These are phyloP conservation scores for Colletotrichum agaves DNA, from an alignment of 2,329 filamentous ascomycete species.

Conservation along the genomic window DNA sequence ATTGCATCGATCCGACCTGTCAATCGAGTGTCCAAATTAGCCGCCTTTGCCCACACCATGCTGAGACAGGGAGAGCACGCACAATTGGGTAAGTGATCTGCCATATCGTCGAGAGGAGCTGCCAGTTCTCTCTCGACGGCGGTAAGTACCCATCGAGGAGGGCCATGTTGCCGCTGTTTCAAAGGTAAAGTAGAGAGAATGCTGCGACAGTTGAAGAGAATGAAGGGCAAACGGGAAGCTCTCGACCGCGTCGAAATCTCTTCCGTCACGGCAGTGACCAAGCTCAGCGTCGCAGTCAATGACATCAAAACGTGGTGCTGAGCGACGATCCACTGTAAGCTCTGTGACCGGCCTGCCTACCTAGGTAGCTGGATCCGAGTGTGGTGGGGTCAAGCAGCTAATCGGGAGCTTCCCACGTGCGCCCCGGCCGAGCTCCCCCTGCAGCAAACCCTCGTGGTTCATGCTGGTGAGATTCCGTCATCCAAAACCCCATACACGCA, in stretches of 20 bases:
- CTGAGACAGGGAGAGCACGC: constrained; percentile 39
- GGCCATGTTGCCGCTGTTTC: constrained; percentile 50
- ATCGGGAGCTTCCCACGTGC: constrained; percentile 1
- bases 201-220: background rate
- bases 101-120: constrained; percentile 63
- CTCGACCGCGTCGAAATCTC: no score
- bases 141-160: constrained; percentile 67
- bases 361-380: background rate
- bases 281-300: background rate
- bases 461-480: background rate
- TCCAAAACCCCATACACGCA: background rate
- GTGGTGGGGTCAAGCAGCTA: background rate
- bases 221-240: no score
- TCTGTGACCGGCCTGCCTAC: background rate
- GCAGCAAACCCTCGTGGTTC: background rate
- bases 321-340: background rate
- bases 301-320: constrained; percentile 12
- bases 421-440: constrained; percentile 8
- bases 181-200: background rate
- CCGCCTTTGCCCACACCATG: background rate
- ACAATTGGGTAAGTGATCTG: constrained; percentile 64
- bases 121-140: constrained; percentile 67
- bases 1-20: constrained; percentile 80
- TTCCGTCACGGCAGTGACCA: no score
- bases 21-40: constrained; percentile 1